Base-by-base conservation (phyloP, 768 basidiomycete species). In the Pholiota microspora region DNA sequence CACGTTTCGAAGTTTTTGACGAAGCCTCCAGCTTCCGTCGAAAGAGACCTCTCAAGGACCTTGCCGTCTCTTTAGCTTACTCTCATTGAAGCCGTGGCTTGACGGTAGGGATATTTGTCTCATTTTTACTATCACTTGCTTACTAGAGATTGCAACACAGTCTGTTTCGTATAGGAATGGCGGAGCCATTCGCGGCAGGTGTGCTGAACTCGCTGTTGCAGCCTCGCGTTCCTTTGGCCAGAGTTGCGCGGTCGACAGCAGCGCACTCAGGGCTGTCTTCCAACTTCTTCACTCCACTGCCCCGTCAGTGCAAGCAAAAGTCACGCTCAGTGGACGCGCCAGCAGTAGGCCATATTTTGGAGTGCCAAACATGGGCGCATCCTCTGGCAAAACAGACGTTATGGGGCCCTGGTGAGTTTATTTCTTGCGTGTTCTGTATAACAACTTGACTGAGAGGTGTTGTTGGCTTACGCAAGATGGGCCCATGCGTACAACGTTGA, bases 171-270 rank as follows among this genome's bases (percentile, higher is more conserved):
- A 6, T 40, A 21, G 16, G 34, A 7, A 86, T 86, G 84, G 75
- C 86, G 63, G 83, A 87, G 75, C 81, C 83, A 64, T 71, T 86
- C 60, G 77, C 79, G 54, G 74, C 79, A 40, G 77, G 77, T 68
- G 71, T 84, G 59, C 67, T 80, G 69, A 76, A 74, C 68, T 71
- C 78, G 47, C 61, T 83, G 58, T 71, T 78, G 52, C 71, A 72
- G 27, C 67, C 68, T 48, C 71, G 69, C 61, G 66, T 69, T 44
- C 59, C 60, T 3, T 35, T 61, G 34, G 51, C 59, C 23, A 60
- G 62, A n/a, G 55, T 54, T 36, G 54, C 53, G 31, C 51, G 53
- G 34, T 34, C 57, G n/a, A 53, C 58, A 31, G 52, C 32, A 34
- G 67, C 64, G 40, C 62, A 65, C 16, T 58, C 70, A 3, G 12